Base-by-base conservation (phyloP, 2,329 filamentous ascomycete species). In the Huntiella omanensis region DNA sequence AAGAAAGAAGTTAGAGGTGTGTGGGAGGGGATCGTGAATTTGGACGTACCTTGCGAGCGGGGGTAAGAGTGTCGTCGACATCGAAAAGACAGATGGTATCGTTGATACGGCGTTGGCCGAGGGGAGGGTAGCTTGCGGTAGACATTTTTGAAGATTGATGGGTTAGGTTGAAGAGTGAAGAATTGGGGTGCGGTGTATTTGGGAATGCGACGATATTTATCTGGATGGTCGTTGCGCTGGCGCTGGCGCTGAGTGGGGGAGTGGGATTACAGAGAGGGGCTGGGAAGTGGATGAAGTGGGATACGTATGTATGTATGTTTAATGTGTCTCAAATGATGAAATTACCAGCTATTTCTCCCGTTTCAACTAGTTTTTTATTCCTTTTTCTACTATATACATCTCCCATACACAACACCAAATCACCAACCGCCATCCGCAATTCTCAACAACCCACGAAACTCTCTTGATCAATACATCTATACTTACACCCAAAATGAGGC, bases 21-120 rank as follows among this genome's bases (percentile, higher is more conserved):
- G n/a, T n/a, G n/a, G n/a, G n/a, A n/a, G n/a, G n/a, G n/a, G n/a
- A n/a, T n/a, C n/a, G n/a, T n/a, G n/a, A n/a, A n/a, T n/a, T n/a
- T n/a, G n/a, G n/a, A n/a, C 70, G 51, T 69, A 92, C 83, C 56
- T 72, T 70, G 54, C 91, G 77, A 40, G 91, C 79, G 37, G 77
- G 81, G 12, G 86, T 91, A 55, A 98, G 75, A 28, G 91, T 95
- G 58, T 76, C 83, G 61, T 98, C 91, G 50, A 98, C 91, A 64
- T 98, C 91, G 64, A 98, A 98, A 53, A 98, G 80, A 58, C 77
- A 79, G 63, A 98, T 83, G 53, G 88, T 96, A 71, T 91, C 85
- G 68, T 87, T 84, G 63, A 95, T 67, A 38, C 84, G 83, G 54
- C 91, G 84, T 57, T 88, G 71, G 60, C 80, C 73, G 54, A 96